Evolutionary conservation across 2,329 filamentous ascomycete species (phyloP).

Genomic region (Fusarium circinatum): DNA sequence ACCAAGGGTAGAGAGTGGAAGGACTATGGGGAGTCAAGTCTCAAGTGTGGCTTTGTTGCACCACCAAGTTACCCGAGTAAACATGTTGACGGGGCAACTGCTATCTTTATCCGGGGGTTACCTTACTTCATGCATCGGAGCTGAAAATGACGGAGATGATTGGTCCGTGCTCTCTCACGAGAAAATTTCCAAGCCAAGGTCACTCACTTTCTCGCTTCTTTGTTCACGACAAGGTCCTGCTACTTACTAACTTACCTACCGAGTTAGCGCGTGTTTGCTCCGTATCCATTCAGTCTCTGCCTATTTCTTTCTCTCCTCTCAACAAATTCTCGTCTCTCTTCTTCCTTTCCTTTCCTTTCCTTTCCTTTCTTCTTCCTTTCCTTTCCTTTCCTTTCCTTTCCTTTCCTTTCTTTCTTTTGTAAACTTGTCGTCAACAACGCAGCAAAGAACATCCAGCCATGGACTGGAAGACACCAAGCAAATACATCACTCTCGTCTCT

Average conservation of each 20-base stretch:
- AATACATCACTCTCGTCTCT: constrained; percentile 82
- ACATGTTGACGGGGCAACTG: constrained; percentile 52
- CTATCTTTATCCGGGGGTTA: constrained; percentile 7
- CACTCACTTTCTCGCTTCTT: constrained; percentile 5
- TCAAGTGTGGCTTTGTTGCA: constrained; percentile 42
- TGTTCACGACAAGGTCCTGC: constrained; percentile 2
- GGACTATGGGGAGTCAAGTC: constrained; percentile 39
- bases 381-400: no score
- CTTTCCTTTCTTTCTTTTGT: no score
- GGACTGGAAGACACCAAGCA: constrained; percentile 54
- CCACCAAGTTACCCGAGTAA: constrained; percentile 45
- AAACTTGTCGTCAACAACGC: neutral
- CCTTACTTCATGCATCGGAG: constrained; percentile 14
- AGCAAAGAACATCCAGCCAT: constrained; percentile 18
- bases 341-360: constrained; percentile 9
- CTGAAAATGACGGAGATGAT: constrained; percentile 25
- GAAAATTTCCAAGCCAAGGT: constrained; percentile 33
- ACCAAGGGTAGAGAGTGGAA: constrained; percentile 19
- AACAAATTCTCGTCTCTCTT: neutral
- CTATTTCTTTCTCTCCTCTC: constrained; percentile 16
- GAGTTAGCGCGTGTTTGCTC: constrained; percentile 10
- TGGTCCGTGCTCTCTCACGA: constrained; percentile 31
- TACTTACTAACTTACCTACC: neutral
- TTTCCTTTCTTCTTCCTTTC: constrained; percentile 5
- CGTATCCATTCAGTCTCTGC: constrained; percentile 16